phyloP scores from a whole-genome alignment of 345 rosid species.

The Capsella bursapastoris region DNA sequence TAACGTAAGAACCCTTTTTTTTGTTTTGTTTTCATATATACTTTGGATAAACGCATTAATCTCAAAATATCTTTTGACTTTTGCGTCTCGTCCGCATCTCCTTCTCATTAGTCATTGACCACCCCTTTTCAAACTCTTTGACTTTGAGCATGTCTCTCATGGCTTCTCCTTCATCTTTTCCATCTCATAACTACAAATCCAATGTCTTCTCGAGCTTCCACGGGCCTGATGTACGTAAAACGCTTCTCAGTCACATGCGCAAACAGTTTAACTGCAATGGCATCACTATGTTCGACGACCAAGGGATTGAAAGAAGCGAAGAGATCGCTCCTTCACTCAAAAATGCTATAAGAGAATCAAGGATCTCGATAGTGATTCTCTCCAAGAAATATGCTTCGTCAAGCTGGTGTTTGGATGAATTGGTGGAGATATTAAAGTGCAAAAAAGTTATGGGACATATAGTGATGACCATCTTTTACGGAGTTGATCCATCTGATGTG shows the following conservation, averaged over 20 bases:
- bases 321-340: not conserved
- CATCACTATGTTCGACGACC: slow-evolving; percentile 11
- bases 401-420: slow-evolving; percentile 26
- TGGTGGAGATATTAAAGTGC: slow-evolving; percentile 1
- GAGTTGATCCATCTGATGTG: slow-evolving; percentile 12
- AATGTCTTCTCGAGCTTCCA: slow-evolving; percentile 18
- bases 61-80: too few relatives aligned
- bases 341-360: not conserved
- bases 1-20: too few relatives aligned
- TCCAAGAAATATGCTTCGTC: slow-evolving; percentile 23
- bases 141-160: not conserved
- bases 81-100: too few relatives aligned
- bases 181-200: not conserved
- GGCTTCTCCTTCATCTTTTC: slow-evolving; percentile 8
- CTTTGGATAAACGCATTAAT: too few relatives aligned
- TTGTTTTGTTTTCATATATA: too few relatives aligned
- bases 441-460: not conserved
- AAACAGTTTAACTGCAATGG: not conserved
- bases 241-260: slow-evolving; percentile 16
- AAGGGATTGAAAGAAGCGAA: slow-evolving; percentile 16
- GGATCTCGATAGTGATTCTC: slow-evolving; percentile 18
- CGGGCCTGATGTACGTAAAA: slow-evolving; percentile 19
- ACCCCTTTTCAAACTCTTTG: too few relatives aligned
- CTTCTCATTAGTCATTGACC: too few relatives aligned
- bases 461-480: slow-evolving; percentile 13